Conservation (phyloP, 1,139 yeast genomes). For the Blastobotrys capitulatus region DNA sequence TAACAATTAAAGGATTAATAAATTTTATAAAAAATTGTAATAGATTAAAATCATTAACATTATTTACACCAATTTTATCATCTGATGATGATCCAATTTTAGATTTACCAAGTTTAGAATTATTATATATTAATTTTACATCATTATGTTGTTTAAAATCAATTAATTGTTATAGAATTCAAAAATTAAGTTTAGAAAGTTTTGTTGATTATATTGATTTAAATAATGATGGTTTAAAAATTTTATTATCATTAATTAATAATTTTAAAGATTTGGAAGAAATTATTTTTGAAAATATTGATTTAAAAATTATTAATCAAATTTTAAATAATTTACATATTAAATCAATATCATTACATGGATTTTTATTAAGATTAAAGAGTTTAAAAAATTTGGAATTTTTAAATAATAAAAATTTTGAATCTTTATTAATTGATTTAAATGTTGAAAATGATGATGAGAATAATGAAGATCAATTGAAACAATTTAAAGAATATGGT, state of each 20-base stretch:
- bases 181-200: slow-evolving; percentile 3
- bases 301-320: not conserved
- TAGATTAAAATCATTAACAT: slow-evolving; percentile 5
- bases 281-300: not conserved
- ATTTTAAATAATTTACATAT: not conserved
- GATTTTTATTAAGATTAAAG: not conserved
- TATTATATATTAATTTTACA: not conserved
- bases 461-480: no score
- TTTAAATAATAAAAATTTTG: not conserved
- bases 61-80: slow-evolving; percentile 5
- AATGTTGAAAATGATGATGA: no score
- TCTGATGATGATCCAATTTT: not conserved
- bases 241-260: not conserved
- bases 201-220: not conserved
- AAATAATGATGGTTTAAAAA: not conserved
- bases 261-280: not conserved
- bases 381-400: not conserved
- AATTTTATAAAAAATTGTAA: slow-evolving; percentile 5
- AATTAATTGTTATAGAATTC: not conserved
- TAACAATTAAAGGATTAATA: slow-evolving; percentile 4
- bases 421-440: not conserved
- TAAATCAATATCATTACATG: not conserved
- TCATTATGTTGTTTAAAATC: not conserved
- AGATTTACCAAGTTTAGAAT: not conserved
- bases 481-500: no score